phyloP scores from a whole-genome alignment of 495 filamentous ascomycete species.

The Aspergillus leporis region DNA sequence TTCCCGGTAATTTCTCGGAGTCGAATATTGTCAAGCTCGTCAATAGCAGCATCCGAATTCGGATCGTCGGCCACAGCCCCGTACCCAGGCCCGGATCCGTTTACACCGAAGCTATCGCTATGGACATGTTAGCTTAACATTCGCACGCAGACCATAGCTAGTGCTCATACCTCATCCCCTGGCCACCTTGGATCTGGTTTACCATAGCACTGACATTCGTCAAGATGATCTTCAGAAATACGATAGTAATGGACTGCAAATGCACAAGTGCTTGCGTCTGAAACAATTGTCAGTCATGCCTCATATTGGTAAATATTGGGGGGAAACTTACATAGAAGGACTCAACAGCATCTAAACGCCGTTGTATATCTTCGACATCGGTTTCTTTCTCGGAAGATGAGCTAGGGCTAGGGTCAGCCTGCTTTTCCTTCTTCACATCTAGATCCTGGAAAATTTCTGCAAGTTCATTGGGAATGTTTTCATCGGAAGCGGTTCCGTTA shows the following conservation, averaged over 20 bases:
- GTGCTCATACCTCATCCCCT: slow-evolving; percentile 34
- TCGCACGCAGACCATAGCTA: background rate
- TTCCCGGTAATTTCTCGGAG: slow-evolving; percentile 85
- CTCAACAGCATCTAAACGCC: slow-evolving; percentile 73
- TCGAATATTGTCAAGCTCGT: slow-evolving; percentile 78
- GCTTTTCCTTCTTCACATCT: slow-evolving; percentile 28
- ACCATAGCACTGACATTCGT: slow-evolving; percentile 72
- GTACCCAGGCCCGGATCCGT: slow-evolving; percentile 31
- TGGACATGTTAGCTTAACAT: slow-evolving; percentile 13
- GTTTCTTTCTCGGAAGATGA: slow-evolving; percentile 54
- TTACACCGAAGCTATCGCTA: slow-evolving; percentile 37
- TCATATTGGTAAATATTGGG: slow-evolving; percentile 4
- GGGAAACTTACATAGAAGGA: slow-evolving; percentile 73
- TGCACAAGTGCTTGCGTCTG: slow-evolving; percentile 76
- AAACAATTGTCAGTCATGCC: slow-evolving; percentile 21
- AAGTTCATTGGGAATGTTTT: slow-evolving; percentile 20
- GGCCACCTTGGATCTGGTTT: slow-evolving; percentile 50
- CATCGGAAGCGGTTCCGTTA: slow-evolving; percentile 50
- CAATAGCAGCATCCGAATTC: slow-evolving; percentile 47
- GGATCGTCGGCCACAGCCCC: slow-evolving; percentile 31
- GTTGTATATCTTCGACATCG: slow-evolving; percentile 55
- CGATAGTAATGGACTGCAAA: slow-evolving; percentile 91
- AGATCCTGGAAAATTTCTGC: slow-evolving; percentile 29
- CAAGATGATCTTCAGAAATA: slow-evolving; percentile 82
- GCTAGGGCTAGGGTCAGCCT: slow-evolving; percentile 29